Evolutionary conservation across 1,139 yeast species (phyloP).

Genomic region (Blastobotrys petasosporus): DNA sequence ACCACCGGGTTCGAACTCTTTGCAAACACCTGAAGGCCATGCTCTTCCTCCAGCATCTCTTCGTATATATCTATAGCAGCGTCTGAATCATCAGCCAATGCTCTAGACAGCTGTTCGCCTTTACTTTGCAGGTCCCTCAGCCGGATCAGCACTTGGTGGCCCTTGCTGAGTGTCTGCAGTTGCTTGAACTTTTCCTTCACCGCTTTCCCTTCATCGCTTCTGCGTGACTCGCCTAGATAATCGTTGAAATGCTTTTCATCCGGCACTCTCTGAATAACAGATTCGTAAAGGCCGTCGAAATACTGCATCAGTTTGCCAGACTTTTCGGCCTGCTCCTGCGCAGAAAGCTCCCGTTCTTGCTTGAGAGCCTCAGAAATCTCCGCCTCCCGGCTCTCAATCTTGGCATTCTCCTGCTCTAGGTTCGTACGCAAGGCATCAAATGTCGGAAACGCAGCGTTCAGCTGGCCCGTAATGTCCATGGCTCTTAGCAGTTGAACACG

Average conservation of each 20-base stretch:
- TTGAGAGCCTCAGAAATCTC: slow-evolving; percentile 10
- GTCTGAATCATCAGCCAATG: slow-evolving; percentile 6
- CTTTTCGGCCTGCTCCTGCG: slow-evolving; percentile 10
- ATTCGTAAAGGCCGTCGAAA: slow-evolving; percentile 9
- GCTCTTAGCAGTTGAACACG: not conserved
- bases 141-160: slow-evolving; percentile 13
- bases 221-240: not conserved
- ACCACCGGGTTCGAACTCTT: slow-evolving; percentile 13
- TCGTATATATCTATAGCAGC: slow-evolving; percentile 6
- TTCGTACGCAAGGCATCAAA: slow-evolving; percentile 16
- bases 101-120: slow-evolving; percentile 1
- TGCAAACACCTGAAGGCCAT: slow-evolving; percentile 10
- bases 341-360: slow-evolving; percentile 9
- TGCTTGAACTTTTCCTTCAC: slow-evolving; percentile 7
- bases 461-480: slow-evolving; percentile 10
- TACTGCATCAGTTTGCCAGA: slow-evolving; percentile 10
- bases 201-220: not conserved
- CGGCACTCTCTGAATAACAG: slow-evolving; percentile 11
- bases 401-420: slow-evolving; percentile 20
- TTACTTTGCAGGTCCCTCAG: slow-evolving; percentile 4
- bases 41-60: slow-evolving; percentile 8
- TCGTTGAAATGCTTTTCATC: slow-evolving; percentile 11
- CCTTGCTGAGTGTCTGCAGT: slow-evolving; percentile 14
- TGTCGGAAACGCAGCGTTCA: slow-evolving; percentile 20
- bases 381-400: slow-evolving; percentile 14